phyloP scores from a whole-genome alignment of 2,329 filamentous ascomycete species.

The Magnaporthiopsis poae region DNA sequence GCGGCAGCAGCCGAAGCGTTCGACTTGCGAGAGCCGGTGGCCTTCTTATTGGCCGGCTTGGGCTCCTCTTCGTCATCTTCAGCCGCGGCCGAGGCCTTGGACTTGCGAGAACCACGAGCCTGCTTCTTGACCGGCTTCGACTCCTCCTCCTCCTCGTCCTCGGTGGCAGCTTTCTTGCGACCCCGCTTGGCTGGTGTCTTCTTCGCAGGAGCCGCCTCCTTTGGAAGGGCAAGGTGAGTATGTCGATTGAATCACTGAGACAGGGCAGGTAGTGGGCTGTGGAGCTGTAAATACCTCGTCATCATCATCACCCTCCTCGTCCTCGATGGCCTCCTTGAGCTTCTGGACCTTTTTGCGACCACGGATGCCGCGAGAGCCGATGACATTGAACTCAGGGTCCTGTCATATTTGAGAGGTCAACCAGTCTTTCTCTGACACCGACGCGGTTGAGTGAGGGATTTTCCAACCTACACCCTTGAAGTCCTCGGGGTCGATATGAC shows the following conservation, averaged over 20 bases:
- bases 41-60: slow-evolving; percentile 8
- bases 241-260: slow-evolving; percentile 5
- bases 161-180: slow-evolving; percentile 24
- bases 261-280: not conserved
- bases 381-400: slow-evolving; percentile 66
- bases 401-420: slow-evolving; percentile 24
- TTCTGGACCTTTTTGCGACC: slow-evolving; percentile 25
- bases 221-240: slow-evolving; percentile 13
- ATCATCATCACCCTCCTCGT: slow-evolving; percentile 20
- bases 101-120: slow-evolving; percentile 17
- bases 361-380: slow-evolving; percentile 56
- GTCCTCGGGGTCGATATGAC: slow-evolving; percentile 74
- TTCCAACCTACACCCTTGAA: slow-evolving; percentile 68
- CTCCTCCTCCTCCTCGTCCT: slow-evolving; percentile 20
- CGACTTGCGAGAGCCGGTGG: slow-evolving; percentile 3
- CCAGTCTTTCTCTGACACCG: slow-evolving; percentile 3
- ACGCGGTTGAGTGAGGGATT: not conserved
- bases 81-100: slow-evolving; percentile 14
- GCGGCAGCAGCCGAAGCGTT: slow-evolving; percentile 8
- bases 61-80: slow-evolving; percentile 7
- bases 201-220: slow-evolving; percentile 21
- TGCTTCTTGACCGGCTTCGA: slow-evolving; percentile 19
- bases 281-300: slow-evolving; percentile 9
- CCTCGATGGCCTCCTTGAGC: slow-evolving; percentile 11
- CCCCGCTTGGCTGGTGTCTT: slow-evolving; percentile 26